These are phyloP conservation scores for Kodamaea plutei DNA, from an alignment of 1,139 yeast species.

Conservation along the genomic window DNA sequence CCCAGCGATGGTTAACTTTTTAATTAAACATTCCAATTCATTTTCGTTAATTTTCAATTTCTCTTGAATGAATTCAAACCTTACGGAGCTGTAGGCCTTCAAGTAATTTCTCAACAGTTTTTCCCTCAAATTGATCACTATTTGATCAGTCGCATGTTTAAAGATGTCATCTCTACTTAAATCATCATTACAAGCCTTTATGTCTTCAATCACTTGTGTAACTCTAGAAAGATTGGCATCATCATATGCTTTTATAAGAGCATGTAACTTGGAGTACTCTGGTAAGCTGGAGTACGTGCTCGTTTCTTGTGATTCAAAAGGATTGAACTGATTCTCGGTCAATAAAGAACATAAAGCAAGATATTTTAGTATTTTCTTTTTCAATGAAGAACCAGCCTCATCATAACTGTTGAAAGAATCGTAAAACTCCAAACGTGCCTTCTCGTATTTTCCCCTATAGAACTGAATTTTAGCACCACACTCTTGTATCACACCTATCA, in stretches of 20 bases:
- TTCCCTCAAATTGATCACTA: slow-evolving; percentile 29
- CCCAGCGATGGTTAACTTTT: slow-evolving; percentile 43
- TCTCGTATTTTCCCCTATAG: slow-evolving; percentile 54
- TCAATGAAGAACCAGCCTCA: slow-evolving; percentile 65
- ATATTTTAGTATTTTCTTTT: slow-evolving; percentile 57
- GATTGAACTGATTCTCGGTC: slow-evolving; percentile 62
- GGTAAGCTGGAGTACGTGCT: slow-evolving; percentile 39
- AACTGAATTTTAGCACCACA: slow-evolving; percentile 72
- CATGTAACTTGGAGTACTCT: slow-evolving; percentile 30
- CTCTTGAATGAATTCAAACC: slow-evolving; percentile 23
- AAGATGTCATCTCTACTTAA: slow-evolving; percentile 32
- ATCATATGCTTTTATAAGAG: slow-evolving; percentile 30
- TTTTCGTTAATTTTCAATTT: slow-evolving; percentile 20
- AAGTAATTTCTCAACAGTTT: slow-evolving; percentile 27
- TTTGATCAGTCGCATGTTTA: slow-evolving; percentile 21
- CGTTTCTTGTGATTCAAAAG: slow-evolving; percentile 60
- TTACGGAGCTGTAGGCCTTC: slow-evolving; percentile 27
- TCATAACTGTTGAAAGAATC: slow-evolving; percentile 75
- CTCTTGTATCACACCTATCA: slow-evolving; percentile 67
- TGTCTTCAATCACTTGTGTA: slow-evolving; percentile 12
- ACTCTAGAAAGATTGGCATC: slow-evolving; percentile 25
- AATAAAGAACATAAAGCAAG: slow-evolving; percentile 61
- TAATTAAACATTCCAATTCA: slow-evolving; percentile 35
- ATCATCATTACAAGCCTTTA: slow-evolving; percentile 18
- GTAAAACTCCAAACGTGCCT: slow-evolving; percentile 63